A percentile compares a stretch with the other conserved stretches of the same genome.
phyloP scores from a whole-genome alignment of 371 early-diverging fungal species.

The Dichotomocladium elegans region DNA sequence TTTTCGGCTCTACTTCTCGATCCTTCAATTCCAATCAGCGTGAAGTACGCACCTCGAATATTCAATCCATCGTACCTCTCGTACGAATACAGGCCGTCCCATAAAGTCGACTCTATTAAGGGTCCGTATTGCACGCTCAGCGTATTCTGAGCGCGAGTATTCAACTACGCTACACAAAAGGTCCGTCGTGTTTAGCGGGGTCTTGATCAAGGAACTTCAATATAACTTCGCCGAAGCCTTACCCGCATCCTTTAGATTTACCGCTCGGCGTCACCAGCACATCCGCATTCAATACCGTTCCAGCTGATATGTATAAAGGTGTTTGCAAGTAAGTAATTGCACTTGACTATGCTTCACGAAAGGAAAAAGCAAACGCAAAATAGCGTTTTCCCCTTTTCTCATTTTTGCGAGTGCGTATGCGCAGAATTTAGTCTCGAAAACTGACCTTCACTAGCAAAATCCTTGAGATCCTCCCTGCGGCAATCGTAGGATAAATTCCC shows the following conservation, averaged over 20 bases:
- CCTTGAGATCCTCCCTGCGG: slow-evolving; percentile 62
- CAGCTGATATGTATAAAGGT: slow-evolving; percentile 36
- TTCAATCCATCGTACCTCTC: slow-evolving; percentile 45
- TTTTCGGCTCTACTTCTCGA: slow-evolving; percentile 49
- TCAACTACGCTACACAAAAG: slow-evolving; percentile 65
- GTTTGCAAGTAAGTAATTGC: background rate
- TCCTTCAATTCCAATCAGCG: slow-evolving; percentile 31
- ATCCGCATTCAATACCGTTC: slow-evolving; percentile 68
- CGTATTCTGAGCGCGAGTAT: slow-evolving; percentile 74
- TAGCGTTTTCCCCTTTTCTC: background rate
- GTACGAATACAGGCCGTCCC: slow-evolving; percentile 77
- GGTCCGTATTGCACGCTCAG: slow-evolving; percentile 72
- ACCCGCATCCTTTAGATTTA: slow-evolving; percentile 63
- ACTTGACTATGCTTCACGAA: background rate
- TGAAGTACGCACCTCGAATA: background rate
- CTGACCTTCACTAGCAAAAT: slow-evolving; percentile 77
- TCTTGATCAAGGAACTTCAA: slow-evolving; percentile 2
- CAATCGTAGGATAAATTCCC: slow-evolving; percentile 66
- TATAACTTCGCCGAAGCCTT: no score
- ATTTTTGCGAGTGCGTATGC: no score
- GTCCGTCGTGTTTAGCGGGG: background rate
- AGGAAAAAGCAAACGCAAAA: background rate
- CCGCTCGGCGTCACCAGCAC: slow-evolving; percentile 58
- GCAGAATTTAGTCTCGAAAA: background rate
- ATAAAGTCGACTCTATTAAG: slow-evolving; percentile 69